phyloP scores from a whole-genome alignment of 2,329 filamentous ascomycete genomes.

The Penicillium sp. region DNA sequence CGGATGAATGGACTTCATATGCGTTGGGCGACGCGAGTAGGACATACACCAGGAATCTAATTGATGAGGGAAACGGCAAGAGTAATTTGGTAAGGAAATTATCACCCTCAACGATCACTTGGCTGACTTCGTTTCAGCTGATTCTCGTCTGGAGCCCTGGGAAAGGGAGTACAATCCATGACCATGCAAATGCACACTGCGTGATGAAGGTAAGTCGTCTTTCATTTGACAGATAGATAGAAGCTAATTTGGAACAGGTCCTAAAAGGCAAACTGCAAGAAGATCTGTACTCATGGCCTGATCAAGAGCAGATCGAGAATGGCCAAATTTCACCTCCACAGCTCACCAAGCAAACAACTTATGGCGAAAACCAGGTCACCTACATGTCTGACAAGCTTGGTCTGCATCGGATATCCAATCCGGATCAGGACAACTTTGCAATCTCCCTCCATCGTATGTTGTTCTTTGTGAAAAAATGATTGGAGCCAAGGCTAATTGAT shows the following conservation, averaged over 20 bases:
- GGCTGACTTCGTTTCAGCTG: slow-evolving; percentile 55
- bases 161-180: slow-evolving; percentile 81
- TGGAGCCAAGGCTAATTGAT: slow-evolving; percentile 1
- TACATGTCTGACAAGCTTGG: slow-evolving; percentile 91
- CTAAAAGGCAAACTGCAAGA: slow-evolving; percentile 77
- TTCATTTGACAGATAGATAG: neutral
- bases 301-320: slow-evolving; percentile 46
- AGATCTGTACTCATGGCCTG: slow-evolving; percentile 75
- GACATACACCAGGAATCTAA: slow-evolving; percentile 82
- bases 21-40: slow-evolving; percentile 69
- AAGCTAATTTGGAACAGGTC: slow-evolving; percentile 50
- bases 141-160: slow-evolving; percentile 87
- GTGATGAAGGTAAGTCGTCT: slow-evolving; percentile 66
- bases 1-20: slow-evolving; percentile 71
- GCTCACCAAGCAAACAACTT: slow-evolving; percentile 66
- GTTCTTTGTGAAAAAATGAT: neutral
- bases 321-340: slow-evolving; percentile 55
- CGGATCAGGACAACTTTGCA: slow-evolving; percentile 68
- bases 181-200: slow-evolving; percentile 86
- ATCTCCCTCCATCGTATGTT: slow-evolving; percentile 74
- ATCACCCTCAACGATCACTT: slow-evolving; percentile 5
- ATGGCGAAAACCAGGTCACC: slow-evolving; percentile 71
- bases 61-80: slow-evolving; percentile 84
- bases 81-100: slow-evolving; percentile 63
- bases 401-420: slow-evolving; percentile 78